Evolutionary conservation across 768 basidiomycete genomes (phyloP).

Genomic region (Lactifluus rugatus): DNA sequence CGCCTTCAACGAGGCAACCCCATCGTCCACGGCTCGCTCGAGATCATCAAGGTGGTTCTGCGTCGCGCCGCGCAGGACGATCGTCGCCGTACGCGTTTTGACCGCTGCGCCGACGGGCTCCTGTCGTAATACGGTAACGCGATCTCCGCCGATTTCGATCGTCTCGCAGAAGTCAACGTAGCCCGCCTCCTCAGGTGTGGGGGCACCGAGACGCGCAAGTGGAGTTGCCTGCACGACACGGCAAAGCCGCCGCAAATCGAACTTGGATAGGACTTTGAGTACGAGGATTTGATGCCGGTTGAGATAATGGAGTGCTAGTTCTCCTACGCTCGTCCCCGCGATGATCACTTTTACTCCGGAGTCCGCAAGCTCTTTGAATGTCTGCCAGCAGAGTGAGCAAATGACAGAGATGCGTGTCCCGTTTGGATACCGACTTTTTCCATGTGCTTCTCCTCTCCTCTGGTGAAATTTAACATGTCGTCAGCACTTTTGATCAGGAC

Average conservation of each 20-base stretch:
- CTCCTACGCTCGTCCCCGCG: slow-evolving; percentile 87
- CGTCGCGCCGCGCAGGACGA: slow-evolving; percentile 92
- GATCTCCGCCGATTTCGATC: slow-evolving; percentile 92
- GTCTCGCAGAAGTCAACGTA: slow-evolving; percentile 91
- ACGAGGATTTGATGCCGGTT: slow-evolving; percentile 90
- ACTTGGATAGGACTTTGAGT: slow-evolving; percentile 95
- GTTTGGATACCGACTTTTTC: slow-evolving; percentile 51
- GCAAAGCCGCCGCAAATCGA: slow-evolving; percentile 88
- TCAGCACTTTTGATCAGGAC: slow-evolving; percentile 92
- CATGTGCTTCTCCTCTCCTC: slow-evolving; percentile 92
- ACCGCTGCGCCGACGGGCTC: slow-evolving; percentile 41
- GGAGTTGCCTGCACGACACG: slow-evolving; percentile 96
- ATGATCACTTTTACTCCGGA: slow-evolving; percentile 91
- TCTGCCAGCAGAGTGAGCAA: slow-evolving; percentile 36
- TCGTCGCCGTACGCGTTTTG: slow-evolving; percentile 82
- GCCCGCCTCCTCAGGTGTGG: slow-evolving; percentile 94
- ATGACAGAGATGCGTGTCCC: neutral
- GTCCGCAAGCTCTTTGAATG: slow-evolving; percentile 94
- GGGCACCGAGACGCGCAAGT: slow-evolving; percentile 89
- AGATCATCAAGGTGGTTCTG: slow-evolving; percentile 91
- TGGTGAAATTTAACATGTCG: slow-evolving; percentile 95
- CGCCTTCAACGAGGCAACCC: slow-evolving; percentile 91
- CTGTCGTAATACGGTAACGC: slow-evolving; percentile 93
- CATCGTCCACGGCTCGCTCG: slow-evolving; percentile 93
- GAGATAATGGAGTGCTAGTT: slow-evolving; percentile 94